These are phyloP conservation scores for Zea mays DNA, from an alignment of 176 grass and related monocot genomes.

Conservation along the genomic window DNA sequence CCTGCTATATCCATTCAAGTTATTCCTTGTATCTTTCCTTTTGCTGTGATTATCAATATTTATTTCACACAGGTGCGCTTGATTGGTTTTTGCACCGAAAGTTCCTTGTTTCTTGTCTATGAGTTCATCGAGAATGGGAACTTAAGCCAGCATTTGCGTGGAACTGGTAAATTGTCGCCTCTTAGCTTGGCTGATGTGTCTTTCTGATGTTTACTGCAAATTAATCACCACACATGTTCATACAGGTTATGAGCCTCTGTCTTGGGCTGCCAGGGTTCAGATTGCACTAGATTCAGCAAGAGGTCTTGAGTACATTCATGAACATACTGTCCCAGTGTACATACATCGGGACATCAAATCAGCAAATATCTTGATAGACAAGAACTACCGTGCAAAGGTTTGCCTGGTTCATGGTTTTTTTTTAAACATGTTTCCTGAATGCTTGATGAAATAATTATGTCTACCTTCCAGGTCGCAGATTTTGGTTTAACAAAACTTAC, in stretches of 20 bases:
- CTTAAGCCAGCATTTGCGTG: constrained; percentile 78
- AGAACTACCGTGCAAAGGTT: constrained; percentile 85
- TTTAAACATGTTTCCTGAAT: background rate
- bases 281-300: constrained; percentile 97
- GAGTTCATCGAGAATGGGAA: constrained; percentile 95
- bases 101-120: constrained; percentile 87
- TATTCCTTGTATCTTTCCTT: constrained; percentile 7
- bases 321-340: constrained; percentile 95
- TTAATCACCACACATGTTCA: constrained; percentile 30
- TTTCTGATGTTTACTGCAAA: constrained; percentile 39
- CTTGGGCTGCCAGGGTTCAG: constrained; percentile 80
- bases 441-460: constrained; percentile 22
- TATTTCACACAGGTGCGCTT: constrained; percentile 65
- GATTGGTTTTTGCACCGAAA: constrained; percentile 89
- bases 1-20: background rate
- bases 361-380: constrained; percentile 97
- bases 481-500: constrained; percentile 95
- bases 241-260: constrained; percentile 65
- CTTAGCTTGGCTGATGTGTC: background rate
- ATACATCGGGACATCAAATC: constrained; percentile 98
- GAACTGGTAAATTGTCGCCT: constrained; percentile 56
- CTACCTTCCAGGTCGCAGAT: constrained; percentile 77
- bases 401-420: constrained; percentile 12
- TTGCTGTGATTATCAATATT: constrained; percentile 14
- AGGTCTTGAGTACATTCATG: constrained; percentile 96